Base-by-base conservation (phyloP, 495 filamentous ascomycete genomes). In the Antarctomyces pellizariae region DNA sequence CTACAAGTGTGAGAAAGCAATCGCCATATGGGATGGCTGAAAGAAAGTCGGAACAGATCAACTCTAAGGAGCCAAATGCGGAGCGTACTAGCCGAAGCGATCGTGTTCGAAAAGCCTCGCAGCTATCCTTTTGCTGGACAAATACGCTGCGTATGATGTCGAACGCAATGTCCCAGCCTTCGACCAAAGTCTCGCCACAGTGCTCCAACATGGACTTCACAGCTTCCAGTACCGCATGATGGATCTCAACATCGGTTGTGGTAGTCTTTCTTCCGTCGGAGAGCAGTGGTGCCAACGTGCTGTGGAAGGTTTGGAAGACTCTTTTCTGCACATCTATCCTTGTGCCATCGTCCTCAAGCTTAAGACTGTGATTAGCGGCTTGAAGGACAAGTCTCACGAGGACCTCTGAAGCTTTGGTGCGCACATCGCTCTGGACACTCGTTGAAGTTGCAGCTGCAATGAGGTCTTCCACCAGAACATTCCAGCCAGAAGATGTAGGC, bases 41-140 rank as follows among this genome's bases (percentile, higher is more conserved):
- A 5, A 95, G 50, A 37, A 93, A 97, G 44, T 97, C 86, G 2
- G 86, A 92, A 38, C 82, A 90, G 20, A 95, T 74, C 4, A 97
- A 65, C 39, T 95, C 82, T 9, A 90, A 42, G 15, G 82, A 86
- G 28, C 64, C 70, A 40, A 95, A 95, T 0, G 82, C 75, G 10
- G 78, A 69, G 22, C 76, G 64, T 24, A 89, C 71, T 5, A 97
- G 59, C 25, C 66, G 69, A 31, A 65, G 54, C 4, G 80, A 82
- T 16, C 64, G 62, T 13, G 68, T 64, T 4, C 35, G 27, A 9
- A 7, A 10, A 16, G 13, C 18, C 34, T 32, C 13, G 24, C 24
- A 27, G 15, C 39, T 30, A 20, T 43, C 50, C 16, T 38, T 44
- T 26, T 42, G 44, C 16, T 44, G 48, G 27, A 70, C 49, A 41